These are phyloP conservation scores for Leccinum pachyderme DNA, from an alignment of 1,284 basidiomycete species.

Conservation along the genomic window DNA sequence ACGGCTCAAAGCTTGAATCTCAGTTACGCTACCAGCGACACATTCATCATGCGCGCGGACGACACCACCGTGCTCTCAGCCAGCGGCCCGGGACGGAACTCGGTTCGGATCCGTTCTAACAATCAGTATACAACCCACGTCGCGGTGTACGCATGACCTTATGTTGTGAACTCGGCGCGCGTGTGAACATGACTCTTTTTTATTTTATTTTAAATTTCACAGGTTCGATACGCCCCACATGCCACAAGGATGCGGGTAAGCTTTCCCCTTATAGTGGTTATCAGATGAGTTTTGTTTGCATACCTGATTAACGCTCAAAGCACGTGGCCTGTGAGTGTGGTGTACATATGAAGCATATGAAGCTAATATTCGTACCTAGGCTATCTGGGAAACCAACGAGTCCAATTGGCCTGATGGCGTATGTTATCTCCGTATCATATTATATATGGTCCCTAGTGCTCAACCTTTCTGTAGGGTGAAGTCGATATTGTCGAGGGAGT, in stretches of 20 bases:
- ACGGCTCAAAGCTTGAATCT: slow-evolving; percentile 46
- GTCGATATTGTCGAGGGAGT: slow-evolving; percentile 41
- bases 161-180: neutral
- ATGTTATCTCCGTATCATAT: slow-evolving; percentile 3
- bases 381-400: slow-evolving; percentile 51
- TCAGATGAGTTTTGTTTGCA: neutral
- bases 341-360: neutral
- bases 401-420: slow-evolving; percentile 51
- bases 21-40: slow-evolving; percentile 43
- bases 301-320: slow-evolving; percentile 26
- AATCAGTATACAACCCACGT: slow-evolving; percentile 33
- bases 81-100: slow-evolving; percentile 33
- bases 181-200: neutral
- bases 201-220: neutral
- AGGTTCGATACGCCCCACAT: slow-evolving; percentile 43
- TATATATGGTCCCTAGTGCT: neutral
- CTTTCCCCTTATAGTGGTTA: slow-evolving; percentile 8
- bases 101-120: slow-evolving; percentile 35
- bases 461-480: slow-evolving; percentile 38
- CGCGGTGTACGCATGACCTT: slow-evolving; percentile 46
- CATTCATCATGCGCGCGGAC: slow-evolving; percentile 42
- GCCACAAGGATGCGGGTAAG: slow-evolving; percentile 67
- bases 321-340: slow-evolving; percentile 44
- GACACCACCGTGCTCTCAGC: slow-evolving; percentile 28
- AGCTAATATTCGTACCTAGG: slow-evolving; percentile 25